Percentiles rank a stretch among this genome's conserved stretches.
phyloP scores from a whole-genome alignment of 225 moss, liverwort and hornwort species.

The Rhytidiadelphus loreus region DNA sequence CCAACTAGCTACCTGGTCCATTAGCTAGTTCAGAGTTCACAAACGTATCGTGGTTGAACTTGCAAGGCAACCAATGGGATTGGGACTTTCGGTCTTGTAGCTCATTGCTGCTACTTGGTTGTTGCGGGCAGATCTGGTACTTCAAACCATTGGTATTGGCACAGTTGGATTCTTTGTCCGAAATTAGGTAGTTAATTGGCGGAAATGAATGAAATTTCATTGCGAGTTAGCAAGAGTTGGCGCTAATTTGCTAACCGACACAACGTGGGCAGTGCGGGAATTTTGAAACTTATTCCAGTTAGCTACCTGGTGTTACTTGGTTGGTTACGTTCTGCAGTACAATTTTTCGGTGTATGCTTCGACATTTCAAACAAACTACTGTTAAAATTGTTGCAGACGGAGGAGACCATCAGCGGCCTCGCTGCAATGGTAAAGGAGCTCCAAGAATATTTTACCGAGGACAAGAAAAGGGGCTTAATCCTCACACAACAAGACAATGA shows the following conservation, averaged over 20 bases:
- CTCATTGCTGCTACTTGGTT: neutral
- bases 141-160: neutral
- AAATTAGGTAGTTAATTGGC: neutral
- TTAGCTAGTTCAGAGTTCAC: neutral
- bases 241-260: neutral
- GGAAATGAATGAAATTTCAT: too few species aligned
- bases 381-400: conserved; percentile 20
- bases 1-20: neutral
- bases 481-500: conserved; percentile 36
- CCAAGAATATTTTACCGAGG: conserved; percentile 40
- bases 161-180: neutral
- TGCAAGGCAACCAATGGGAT: neutral
- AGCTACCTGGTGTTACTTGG: neutral
- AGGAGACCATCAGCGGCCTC: conserved; percentile 51
- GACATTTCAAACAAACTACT: neutral
- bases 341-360: neutral
- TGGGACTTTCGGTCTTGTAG: neutral
- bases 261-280: neutral
- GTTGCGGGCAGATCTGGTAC: neutral
- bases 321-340: neutral
- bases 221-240: neutral
- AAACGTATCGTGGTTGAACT: neutral
- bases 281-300: neutral
- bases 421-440: conserved; percentile 50
- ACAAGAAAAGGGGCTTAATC: conserved; percentile 28